Base-by-base conservation (phyloP, 1,284 basidiomycete species). In the Butyriboletus pseudospeciosus region DNA sequence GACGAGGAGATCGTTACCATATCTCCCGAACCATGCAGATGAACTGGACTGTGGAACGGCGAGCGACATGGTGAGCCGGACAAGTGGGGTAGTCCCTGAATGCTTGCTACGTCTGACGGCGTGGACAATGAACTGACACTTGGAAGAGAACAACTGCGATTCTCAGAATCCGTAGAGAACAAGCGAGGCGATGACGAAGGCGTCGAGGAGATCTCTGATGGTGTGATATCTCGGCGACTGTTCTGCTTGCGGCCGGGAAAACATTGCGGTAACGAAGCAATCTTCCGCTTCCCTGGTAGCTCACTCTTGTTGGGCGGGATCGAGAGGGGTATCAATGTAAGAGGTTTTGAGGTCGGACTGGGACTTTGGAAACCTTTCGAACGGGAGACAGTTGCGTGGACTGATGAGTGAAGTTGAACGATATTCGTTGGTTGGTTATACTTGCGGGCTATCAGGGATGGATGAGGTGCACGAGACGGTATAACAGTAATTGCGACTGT, bases 401-500 rank as follows among this genome's bases (percentile, higher is more conserved):
- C 25, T 2, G 44, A 20, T 25, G 52, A 39, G 7, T 5, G n/a
- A 38, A 26, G 43, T 7, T 35, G 47, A 26, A 36, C 8, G 9
- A 41, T 25, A 8, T 30, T 47, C 16, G 7, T 35, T n/a, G 52
- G 32, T 25, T 28, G 54, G 36, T 0, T 12, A 23, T 53, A 51
- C 17, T 38, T 28, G 43, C 5, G 1, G 7, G 30, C 16, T 10
- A 65, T n/a, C n/a, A 50, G 1, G 3, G 65, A 59, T 5, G 65
- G 58, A 20, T 67, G 62, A 13, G 62, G 63, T 28, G 65, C 65
- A 30, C 28, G 40, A 20, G 55, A 37, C 0, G 53, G 63, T 57
- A 53, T 28, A 8, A 66, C 48, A 17, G 66, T 68, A 13, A 64
- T 56, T 3, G 66, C 64, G 12, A 14, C 36, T 1, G 60, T 63